Conservation (phyloP, 1,284 basidiomycete species). For the Pholiota adiposa region DNA sequence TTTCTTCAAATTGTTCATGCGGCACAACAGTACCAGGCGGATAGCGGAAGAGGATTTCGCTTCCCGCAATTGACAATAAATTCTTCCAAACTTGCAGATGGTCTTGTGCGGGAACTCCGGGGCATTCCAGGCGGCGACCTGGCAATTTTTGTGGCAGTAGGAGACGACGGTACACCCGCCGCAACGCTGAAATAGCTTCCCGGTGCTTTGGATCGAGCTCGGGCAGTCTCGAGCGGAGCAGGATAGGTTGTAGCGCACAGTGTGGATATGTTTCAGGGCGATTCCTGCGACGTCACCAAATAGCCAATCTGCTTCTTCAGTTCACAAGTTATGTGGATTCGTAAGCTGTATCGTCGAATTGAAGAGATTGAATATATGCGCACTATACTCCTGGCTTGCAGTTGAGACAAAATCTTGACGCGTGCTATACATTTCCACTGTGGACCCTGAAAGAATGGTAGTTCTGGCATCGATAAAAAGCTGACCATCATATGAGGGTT, state of each 20-base stretch:
- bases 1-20: no score
- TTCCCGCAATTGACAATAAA: background rate
- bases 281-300: background rate
- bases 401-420: no score
- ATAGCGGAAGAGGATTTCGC: background rate
- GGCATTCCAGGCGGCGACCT: background rate
- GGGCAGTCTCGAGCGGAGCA: background rate
- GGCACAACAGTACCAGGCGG: no score
- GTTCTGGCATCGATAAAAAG: no score
- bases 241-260: background rate
- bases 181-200: background rate
- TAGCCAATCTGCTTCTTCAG: no score
- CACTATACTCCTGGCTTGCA: no score
- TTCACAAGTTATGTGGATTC: no score
- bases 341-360: no score
- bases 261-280: background rate
- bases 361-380: no score
- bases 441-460: no score
- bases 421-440: no score
- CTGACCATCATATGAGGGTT: no score
- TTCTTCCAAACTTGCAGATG: background rate
- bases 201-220: background rate
- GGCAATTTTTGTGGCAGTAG: background rate
- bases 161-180: background rate
- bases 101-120: background rate